Evolutionary conservation across 2,329 filamentous ascomycete species (phyloP).

Genomic region (Cylindrodendrum hubeiense): DNA sequence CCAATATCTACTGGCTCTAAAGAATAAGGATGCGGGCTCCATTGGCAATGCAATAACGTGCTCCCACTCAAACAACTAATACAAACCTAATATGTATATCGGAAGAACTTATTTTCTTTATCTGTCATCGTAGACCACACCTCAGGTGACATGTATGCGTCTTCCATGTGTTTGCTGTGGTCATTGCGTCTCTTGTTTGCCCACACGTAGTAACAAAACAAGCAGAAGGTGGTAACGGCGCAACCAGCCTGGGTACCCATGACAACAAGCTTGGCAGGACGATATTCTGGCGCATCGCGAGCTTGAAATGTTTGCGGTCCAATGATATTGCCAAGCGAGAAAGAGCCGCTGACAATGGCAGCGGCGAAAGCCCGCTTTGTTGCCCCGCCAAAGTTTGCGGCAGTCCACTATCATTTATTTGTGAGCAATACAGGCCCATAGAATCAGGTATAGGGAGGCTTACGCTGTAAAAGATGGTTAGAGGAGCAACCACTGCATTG

Average conservation of each 20-base stretch:
- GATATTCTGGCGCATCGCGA: slow-evolving; percentile 63
- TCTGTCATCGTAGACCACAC: slow-evolving; percentile 66
- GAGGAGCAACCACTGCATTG: slow-evolving; percentile 61
- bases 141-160: slow-evolving; percentile 55
- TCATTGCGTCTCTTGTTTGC: slow-evolving; percentile 57
- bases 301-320: slow-evolving; percentile 68
- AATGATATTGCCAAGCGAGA: slow-evolving; percentile 68
- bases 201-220: slow-evolving; percentile 65
- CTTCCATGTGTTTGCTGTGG: slow-evolving; percentile 51
- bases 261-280: slow-evolving; percentile 67
- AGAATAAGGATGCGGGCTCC: no score
- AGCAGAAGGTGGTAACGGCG: slow-evolving; percentile 54
- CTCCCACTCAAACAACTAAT: no score
- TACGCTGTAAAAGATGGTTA: slow-evolving; percentile 60
- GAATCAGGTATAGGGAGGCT: slow-evolving; percentile 19
- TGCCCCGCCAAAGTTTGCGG: slow-evolving; percentile 64
- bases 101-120: slow-evolving; percentile 67
- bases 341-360: slow-evolving; percentile 62
- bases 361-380: slow-evolving; percentile 66
- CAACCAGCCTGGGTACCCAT: slow-evolving; percentile 63
- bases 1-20: no score
- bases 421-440: neutral
- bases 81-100: slow-evolving; percentile 64
- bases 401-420: slow-evolving; percentile 53
- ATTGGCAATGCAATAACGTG: no score